A percentile compares a stretch with the other conserved stretches of the same genome.
Conservation (phyloP, 129 eudicot genomes). For the Apium graveolens region DNA sequence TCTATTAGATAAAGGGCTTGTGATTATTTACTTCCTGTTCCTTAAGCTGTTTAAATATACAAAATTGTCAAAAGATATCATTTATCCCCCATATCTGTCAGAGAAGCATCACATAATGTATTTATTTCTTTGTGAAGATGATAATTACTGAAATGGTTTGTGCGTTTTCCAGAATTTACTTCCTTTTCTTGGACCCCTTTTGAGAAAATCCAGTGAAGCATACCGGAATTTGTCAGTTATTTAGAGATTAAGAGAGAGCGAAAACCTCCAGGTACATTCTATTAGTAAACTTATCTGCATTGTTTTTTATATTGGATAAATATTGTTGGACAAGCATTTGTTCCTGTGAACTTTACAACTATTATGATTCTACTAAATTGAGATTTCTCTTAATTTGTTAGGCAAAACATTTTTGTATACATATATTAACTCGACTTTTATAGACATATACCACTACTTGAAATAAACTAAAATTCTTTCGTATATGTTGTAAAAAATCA, state of each 20-base stretch:
- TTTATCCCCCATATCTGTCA: neutral
- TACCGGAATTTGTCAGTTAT: conserved; percentile 73
- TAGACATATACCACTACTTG: neutral
- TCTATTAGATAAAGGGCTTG: neutral
- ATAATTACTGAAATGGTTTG: too few relatives aligned
- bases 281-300: too few relatives aligned
- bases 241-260: conserved; percentile 78
- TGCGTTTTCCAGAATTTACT: too few relatives aligned
- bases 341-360: neutral
- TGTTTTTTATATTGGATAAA: too few relatives aligned
- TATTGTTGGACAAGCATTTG: neutral
- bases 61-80: neutral
- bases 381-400: neutral
- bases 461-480: neutral
- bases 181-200: conserved; percentile 26
- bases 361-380: neutral
- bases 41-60: neutral
- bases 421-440: neutral
- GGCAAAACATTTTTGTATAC: neutral
- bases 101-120: neutral
- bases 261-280: conserved; percentile 20
- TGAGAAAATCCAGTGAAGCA: conserved; percentile 77
- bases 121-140: too few relatives aligned
- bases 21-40: neutral
- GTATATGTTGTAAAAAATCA: neutral